Evolutionary conservation across 1,139 yeast genomes (phyloP).

Genomic region (Petasospora fabianii): DNA sequence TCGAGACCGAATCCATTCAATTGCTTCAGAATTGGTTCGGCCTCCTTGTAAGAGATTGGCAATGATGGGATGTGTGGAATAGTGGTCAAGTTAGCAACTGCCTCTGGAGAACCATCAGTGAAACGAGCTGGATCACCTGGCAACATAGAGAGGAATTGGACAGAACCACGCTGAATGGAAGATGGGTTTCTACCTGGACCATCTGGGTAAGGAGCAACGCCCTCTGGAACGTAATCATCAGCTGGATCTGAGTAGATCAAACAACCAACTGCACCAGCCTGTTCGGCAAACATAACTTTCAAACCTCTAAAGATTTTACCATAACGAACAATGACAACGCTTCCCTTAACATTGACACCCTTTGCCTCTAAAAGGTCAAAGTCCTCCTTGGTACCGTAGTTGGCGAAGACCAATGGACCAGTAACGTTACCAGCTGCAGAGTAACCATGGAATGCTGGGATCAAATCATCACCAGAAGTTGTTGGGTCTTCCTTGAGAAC

Average conservation of each 20-base stretch:
- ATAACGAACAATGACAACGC: slow-evolving; percentile 57
- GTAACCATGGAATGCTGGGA: slow-evolving; percentile 67
- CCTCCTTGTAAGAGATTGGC: slow-evolving; percentile 58
- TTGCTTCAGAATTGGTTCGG: slow-evolving; percentile 49
- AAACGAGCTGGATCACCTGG: slow-evolving; percentile 82
- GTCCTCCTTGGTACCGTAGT: slow-evolving; percentile 57
- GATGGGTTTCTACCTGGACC: slow-evolving; percentile 72
- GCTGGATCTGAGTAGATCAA: slow-evolving; percentile 64
- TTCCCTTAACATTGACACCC: slow-evolving; percentile 47
- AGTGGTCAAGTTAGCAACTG: slow-evolving; percentile 44
- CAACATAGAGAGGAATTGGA: slow-evolving; percentile 65
- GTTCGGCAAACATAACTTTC: slow-evolving; percentile 66
- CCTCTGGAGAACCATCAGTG: slow-evolving; percentile 78
- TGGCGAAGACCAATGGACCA: slow-evolving; percentile 54
- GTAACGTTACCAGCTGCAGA: slow-evolving; percentile 68
- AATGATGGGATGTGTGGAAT: slow-evolving; percentile 62
- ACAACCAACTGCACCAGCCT: slow-evolving; percentile 57
- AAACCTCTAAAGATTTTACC: slow-evolving; percentile 61
- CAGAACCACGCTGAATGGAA: slow-evolving; percentile 79
- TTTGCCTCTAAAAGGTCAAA: slow-evolving; percentile 41
- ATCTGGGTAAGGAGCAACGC: slow-evolving; percentile 51
- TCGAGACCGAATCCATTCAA: slow-evolving; percentile 53
- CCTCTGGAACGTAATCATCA: slow-evolving; percentile 55
- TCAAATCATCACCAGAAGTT: slow-evolving; percentile 44
- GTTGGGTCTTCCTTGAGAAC: slow-evolving; percentile 67